A percentile compares a stretch with the other conserved stretches of the same genome.
phyloP scores from a whole-genome alignment of 2,329 filamentous ascomycete genomes.

The Stemphylium beticola region DNA sequence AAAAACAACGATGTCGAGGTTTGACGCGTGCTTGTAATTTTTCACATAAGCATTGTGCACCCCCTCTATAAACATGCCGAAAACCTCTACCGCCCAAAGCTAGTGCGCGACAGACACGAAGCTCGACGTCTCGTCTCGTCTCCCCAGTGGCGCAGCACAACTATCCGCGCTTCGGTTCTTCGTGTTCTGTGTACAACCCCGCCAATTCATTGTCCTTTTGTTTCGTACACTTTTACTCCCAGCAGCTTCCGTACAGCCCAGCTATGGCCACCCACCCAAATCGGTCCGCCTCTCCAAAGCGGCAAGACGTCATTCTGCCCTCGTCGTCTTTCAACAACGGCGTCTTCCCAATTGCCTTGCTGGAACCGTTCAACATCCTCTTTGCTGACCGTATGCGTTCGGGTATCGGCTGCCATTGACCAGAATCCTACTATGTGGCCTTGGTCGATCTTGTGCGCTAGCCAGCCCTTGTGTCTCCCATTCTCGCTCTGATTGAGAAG shows the following conservation, averaged over 20 bases:
- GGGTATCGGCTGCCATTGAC: constrained; percentile 25
- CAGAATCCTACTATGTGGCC: constrained; percentile 31
- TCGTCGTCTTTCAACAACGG: constrained; percentile 17
- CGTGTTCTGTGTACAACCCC: background rate
- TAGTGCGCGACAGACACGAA: no score
- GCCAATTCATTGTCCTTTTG: constrained; percentile 9
- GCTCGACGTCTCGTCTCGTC: no score
- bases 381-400: constrained; percentile 25
- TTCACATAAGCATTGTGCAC: no score
- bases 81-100: no score
- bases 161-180: background rate
- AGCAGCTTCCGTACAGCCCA: constrained; percentile 28
- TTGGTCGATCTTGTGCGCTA: constrained; percentile 27
- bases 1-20: no score
- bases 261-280: constrained; percentile 27
- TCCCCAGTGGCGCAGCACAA: background rate
- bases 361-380: constrained; percentile 30
- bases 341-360: constrained; percentile 29
- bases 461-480: constrained; percentile 14
- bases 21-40: no score
- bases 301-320: constrained; percentile 25
- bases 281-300: constrained; percentile 32
- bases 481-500: constrained; percentile 1
- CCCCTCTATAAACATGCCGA: no score
- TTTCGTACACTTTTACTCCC: constrained; percentile 26